Base-by-base conservation (phyloP, 441 rosid genomes). In the Gossypium schwendimanii region DNA sequence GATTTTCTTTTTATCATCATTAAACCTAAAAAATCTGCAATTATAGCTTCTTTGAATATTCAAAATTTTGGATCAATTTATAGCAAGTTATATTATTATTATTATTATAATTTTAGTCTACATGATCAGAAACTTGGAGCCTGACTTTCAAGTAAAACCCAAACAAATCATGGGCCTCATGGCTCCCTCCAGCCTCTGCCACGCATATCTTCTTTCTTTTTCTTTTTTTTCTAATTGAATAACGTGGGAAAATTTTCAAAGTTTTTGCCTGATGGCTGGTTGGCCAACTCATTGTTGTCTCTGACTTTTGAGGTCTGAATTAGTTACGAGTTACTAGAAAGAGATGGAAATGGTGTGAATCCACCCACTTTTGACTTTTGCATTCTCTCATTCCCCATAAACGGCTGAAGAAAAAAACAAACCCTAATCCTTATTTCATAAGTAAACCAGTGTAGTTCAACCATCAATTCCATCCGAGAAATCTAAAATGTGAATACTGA, bases 1-100 rank as follows among this genome's bases (percentile, higher is more conserved):
- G 20, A 15, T 52, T 18, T 20, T 14, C 17, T 28, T 23, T 53
- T 72, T 68, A 72, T 21, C 69, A 79, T 83, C 84, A 79, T 75
- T 72, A 76, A 78, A 58, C 73, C 71, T 52, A 20, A 53, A 21
- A 36, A 53, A 8, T 59, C 5, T 8, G 28, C 15, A 44, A 41
- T 44, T 44, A 39, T 71, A 21, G 21, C 53, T 17, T 9, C 12
- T 55, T 36, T 55, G 20, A 70, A 70, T 15, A 49, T 47, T 11
- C 3, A 66, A 0, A 41, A 12, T 6, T 17, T 44, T 64, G 11
- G 6, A 45, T 11, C 31, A 11, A 21, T 12, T 20, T 21, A 44
- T 44, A 20, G 33, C 8, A 39, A 21, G 4, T 18, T 18, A 45
- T 11, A 1, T 55, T 57, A 4, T 23, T 26, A 9, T 57, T 26